Conservation (phyloP, 129 eudicot species). For the Centella asiatica region DNA sequence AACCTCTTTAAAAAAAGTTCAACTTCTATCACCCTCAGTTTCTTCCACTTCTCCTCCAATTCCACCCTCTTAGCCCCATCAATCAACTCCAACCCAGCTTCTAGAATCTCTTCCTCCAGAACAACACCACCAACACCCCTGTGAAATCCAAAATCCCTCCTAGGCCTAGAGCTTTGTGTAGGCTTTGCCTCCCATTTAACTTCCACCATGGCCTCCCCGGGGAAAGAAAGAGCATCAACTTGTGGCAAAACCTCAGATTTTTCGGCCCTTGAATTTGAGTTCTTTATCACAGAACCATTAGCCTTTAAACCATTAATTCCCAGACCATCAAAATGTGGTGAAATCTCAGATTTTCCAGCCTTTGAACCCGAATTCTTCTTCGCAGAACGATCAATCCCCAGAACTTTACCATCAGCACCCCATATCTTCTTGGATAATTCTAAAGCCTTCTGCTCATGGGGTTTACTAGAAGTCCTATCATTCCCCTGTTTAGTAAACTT, state of each 20-base stretch:
- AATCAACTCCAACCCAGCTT: conserved; percentile 32
- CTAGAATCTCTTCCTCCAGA: conserved; percentile 23
- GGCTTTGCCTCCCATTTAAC: conserved; percentile 8
- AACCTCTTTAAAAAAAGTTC: conserved; percentile 20
- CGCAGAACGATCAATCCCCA: conserved; percentile 12
- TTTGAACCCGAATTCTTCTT: background rate
- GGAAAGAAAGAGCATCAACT: conserved; percentile 7
- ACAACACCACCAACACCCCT: conserved; percentile 13
- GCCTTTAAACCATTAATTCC: too few relatives aligned
- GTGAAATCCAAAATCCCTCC: background rate
- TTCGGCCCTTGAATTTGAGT: too few relatives aligned
- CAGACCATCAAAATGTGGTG: too few relatives aligned
- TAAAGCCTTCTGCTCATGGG: conserved; percentile 48
- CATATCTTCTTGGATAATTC: conserved; percentile 54
- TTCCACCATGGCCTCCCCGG: conserved; percentile 11
- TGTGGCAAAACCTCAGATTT: background rate
- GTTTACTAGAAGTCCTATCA: conserved; percentile 31
- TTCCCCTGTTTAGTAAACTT: conserved; percentile 45
- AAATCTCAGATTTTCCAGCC: too few relatives aligned
- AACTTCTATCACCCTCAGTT: conserved; percentile 29
- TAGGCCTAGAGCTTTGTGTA: background rate
- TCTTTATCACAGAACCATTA: too few relatives aligned
- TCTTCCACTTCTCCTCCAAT: conserved; percentile 41
- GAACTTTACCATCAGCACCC: conserved; percentile 23
- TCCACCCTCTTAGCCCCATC: conserved; percentile 25